Base-by-base conservation (phyloP, 1,284 basidiomycete genomes). In the Cutaneotrichosporon spelunceum region DNA sequence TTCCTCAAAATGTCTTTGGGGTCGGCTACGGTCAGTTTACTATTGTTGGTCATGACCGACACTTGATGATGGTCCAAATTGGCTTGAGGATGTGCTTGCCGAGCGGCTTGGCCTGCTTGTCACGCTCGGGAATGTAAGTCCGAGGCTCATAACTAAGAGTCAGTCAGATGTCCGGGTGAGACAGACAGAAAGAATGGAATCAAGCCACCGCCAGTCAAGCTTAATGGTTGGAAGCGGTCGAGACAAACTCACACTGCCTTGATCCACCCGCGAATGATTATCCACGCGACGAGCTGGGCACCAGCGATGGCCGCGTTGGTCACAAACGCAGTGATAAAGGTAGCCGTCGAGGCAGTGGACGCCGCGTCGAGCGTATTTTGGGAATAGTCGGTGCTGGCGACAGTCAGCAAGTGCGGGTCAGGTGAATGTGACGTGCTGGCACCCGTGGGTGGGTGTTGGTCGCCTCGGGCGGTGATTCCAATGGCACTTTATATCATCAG, bases 61-160 rank as follows among this genome's bases (percentile, higher is more conserved):
- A 52, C 45, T 39, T 62, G 4, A 73, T 59, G 60, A 78, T 75
- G 14, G 60, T 61, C 73, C 73, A 77, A 55, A 79, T 29, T 24
- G 76, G 72, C 39, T 39, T 26, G 19, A 78, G 45, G 9, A 71
- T 56, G 45, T 71, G 65, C 27, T 56, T 69, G 5, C 72, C 71
- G 30, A 79, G 53, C 4, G 67, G 62, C 13, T 61, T 57, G 23
- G 74, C 75, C 55, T 77, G 74, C 52, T 72, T 63, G 11, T 74
- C 66, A 21, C 68, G 68, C 6, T 71, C 70, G 0, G 86, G 68
- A 56, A 80, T 76, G 62, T 85, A 86, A 1, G 89, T 88, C 56
- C 90, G 81, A 0, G 91, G 91, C 72, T 93, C 89, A 72, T 93
- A 93, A 2, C 73, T 74, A 47, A 2, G n/a, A n/a, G n/a, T n/a